phyloP scores from a whole-genome alignment of 768 basidiomycete genomes.

The Termitomyces sp. region DNA sequence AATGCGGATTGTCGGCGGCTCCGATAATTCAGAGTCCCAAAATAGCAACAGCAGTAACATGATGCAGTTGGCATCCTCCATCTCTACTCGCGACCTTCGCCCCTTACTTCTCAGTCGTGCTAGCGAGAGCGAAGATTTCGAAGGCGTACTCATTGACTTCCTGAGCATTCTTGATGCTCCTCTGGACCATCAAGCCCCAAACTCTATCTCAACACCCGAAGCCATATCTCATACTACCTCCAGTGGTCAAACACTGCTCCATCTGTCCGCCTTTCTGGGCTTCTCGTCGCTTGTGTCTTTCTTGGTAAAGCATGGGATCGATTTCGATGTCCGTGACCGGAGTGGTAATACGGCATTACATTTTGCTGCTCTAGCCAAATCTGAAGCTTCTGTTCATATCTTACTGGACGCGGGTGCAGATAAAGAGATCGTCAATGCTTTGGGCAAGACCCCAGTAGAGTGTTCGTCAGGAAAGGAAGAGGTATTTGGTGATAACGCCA shows the following conservation, averaged over 20 bases:
- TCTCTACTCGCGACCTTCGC: slow-evolving; percentile 45
- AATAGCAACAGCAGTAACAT: slow-evolving; percentile 29
- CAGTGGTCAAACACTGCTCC: slow-evolving; percentile 83
- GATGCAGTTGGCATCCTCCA: slow-evolving; percentile 50
- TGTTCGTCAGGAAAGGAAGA: slow-evolving; percentile 36
- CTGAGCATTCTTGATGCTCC: slow-evolving; percentile 72
- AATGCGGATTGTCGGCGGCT: slow-evolving; percentile 82
- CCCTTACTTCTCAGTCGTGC: slow-evolving; percentile 51
- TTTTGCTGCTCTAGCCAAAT: slow-evolving; percentile 68
- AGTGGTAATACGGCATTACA: slow-evolving; percentile 91
- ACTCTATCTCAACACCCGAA: slow-evolving; percentile 36
- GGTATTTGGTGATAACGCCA: slow-evolving; percentile 23
- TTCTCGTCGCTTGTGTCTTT: slow-evolving; percentile 67
- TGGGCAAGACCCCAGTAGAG: slow-evolving; percentile 68
- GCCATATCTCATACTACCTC: slow-evolving; percentile 70
- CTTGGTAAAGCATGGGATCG: slow-evolving; percentile 66
- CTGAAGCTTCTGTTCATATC: slow-evolving; percentile 55
- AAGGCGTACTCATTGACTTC: slow-evolving; percentile 74
- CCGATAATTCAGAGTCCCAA: slow-evolving; percentile 43
- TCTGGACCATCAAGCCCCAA: slow-evolving; percentile 36
- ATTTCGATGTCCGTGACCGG: slow-evolving; percentile 79
- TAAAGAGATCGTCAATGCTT: slow-evolving; percentile 63
- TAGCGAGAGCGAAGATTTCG: slow-evolving; percentile 59
- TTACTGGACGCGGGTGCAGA: slow-evolving; percentile 82
- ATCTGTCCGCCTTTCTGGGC: slow-evolving; percentile 78